Conservation (phyloP, 2,329 filamentous ascomycete species). For the Ophiostoma perfectum region DNA sequence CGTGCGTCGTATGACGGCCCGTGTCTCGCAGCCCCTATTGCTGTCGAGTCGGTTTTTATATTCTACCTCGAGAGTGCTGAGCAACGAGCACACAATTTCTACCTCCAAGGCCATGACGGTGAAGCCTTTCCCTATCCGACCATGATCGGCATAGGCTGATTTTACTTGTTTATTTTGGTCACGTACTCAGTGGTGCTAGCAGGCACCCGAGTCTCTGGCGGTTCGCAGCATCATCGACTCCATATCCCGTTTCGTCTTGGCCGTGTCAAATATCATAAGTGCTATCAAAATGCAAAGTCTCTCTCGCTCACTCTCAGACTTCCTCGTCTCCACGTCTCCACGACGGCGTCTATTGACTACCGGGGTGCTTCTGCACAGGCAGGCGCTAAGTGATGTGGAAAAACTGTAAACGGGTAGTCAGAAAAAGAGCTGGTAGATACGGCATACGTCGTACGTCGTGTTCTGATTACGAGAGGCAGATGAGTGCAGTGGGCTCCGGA, state of each 20-base stretch:
- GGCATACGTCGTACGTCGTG: background rate
- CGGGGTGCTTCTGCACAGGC: background rate
- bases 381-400: background rate
- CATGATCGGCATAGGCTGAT: background rate
- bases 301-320: too few relatives aligned
- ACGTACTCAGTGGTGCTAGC: too few relatives aligned
- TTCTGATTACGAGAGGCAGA: background rate
- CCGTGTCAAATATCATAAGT: too few relatives aligned
- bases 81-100: background rate
- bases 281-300: too few relatives aligned
- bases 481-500: background rate
- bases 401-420: background rate
- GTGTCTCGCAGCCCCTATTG: slow-evolving; percentile 5
- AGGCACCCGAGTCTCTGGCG: too few relatives aligned
- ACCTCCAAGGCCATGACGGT: too few relatives aligned
- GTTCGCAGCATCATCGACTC: too few relatives aligned
- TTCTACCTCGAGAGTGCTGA: background rate
- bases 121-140: background rate
- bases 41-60: background rate
- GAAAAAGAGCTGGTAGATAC: background rate
- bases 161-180: background rate
- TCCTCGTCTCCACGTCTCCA: too few relatives aligned
- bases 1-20: background rate
- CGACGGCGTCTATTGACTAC: slow-evolving; percentile 2
- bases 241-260: too few relatives aligned